Evolutionary conservation across 257 asterid species (phyloP), one percentile per base, ranked within the genome.

Genomic region (Penstemon davidsonii): DNA sequence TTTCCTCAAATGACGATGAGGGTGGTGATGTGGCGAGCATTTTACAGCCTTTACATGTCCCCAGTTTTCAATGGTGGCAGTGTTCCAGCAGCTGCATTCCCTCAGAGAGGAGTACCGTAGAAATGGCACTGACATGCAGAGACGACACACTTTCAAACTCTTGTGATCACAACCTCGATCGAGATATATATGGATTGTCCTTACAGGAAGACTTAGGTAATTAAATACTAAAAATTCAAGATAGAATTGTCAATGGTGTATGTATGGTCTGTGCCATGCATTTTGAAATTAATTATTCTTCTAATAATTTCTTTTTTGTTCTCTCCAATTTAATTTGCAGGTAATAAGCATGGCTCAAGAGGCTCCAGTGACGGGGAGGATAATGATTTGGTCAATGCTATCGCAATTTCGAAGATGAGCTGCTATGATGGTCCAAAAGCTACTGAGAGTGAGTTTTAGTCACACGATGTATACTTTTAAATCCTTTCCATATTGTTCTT

Each of bases 61-160:
- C 95, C n/a, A 81, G 57, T 49, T 85, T 71, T 79, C 85, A 83
- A 62, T 85, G 85, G 87, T 90, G 96, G 96, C 86, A 82, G 70
- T 90, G 89, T 68, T 56, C 77, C 6, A 67, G 71, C 69, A 83
- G 95, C 70, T 40, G 81, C 36, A 63, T 61, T 40, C 62, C 58
- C 56, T n/a, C 39, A 1, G 59, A 69, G 78, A 84, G 70, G 54
- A 47, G 8, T 52, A 9, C 76, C 12, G 18, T 63, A 47, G 80
- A 68, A 45, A 57, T 40, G 58, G 51, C 4, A 46, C 55, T 62
- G 57, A 70, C 61, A 4, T 19, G 18, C 53, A 33, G 46, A 79
- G 64, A 58, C 59, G 45, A 72, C 25, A 62, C 52, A 39, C 50
- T 54, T 37, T 15, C 71, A 62, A 60, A 36, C 77, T 68, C 79